These are phyloP conservation scores for Epichloe brachyelytri DNA, from an alignment of 2,329 filamentous ascomycete species.

Conservation along the genomic window DNA sequence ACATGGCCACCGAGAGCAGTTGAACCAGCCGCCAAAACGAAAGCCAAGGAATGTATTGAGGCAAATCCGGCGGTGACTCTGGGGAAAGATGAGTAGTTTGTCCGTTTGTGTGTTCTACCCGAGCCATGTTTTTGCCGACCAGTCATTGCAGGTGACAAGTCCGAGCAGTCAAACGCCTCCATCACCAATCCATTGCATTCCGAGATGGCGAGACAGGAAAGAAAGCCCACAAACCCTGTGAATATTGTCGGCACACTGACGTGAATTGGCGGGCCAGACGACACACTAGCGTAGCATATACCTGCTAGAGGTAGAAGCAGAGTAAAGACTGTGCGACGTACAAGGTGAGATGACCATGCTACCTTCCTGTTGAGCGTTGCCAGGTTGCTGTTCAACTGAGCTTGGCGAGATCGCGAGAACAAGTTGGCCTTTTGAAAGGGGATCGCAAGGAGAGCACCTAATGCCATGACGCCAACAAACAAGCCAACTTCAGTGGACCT, in stretches of 20 bases:
- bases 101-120: constrained; percentile 31
- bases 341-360: constrained; percentile 58
- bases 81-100: constrained; percentile 66
- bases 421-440: constrained; percentile 61
- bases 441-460: constrained; percentile 56
- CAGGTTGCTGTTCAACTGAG: constrained; percentile 47
- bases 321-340: constrained; percentile 55
- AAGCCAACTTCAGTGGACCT: constrained; percentile 53
- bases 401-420: constrained; percentile 52
- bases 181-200: constrained; percentile 69
- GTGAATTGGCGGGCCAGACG: constrained; percentile 46
- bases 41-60: constrained; percentile 55
- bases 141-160: constrained; percentile 60
- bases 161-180: constrained; percentile 72
- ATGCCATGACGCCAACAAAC: constrained; percentile 50
- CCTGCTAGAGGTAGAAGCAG: constrained; percentile 53
- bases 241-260: constrained; percentile 54
- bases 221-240: constrained; percentile 52
- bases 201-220: constrained; percentile 59
- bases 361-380: constrained; percentile 53
- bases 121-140: constrained; percentile 35
- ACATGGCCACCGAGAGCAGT: constrained; percentile 57
- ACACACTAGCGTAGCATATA: constrained; percentile 54
- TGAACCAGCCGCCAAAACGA: constrained; percentile 54
- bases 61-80: constrained; percentile 61